Evolutionary conservation across 2,329 filamentous ascomycete species (phyloP).

Genomic region (Stachybotrys echinatus): DNA sequence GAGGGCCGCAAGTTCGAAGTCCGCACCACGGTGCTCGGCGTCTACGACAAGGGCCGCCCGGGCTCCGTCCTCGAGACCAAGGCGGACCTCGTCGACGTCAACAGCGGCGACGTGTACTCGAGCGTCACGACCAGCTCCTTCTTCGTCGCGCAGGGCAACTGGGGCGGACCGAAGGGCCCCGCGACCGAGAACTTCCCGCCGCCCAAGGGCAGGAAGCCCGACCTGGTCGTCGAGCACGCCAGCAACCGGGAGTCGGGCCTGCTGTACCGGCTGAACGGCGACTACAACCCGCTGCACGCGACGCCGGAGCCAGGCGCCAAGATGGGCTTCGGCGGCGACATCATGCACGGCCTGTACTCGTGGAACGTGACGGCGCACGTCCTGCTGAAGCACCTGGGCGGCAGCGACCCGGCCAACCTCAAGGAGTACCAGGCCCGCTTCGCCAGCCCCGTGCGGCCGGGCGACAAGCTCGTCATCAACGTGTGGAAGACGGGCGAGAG

Average conservation of each 20-base stretch:
- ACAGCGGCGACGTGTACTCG: slow-evolving; percentile 64
- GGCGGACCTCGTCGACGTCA: slow-evolving; percentile 67
- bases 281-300: slow-evolving; percentile 91
- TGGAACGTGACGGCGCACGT: slow-evolving; percentile 78
- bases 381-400: slow-evolving; percentile 68
- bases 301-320: slow-evolving; percentile 77
- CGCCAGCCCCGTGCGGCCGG: slow-evolving; percentile 76
- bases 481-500: slow-evolving; percentile 72
- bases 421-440: slow-evolving; percentile 88
- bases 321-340: slow-evolving; percentile 87
- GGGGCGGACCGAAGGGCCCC: slow-evolving; percentile 88
- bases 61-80: slow-evolving; percentile 79
- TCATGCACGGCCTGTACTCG: slow-evolving; percentile 84
- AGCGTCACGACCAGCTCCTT: slow-evolving; percentile 67
- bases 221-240: slow-evolving; percentile 64
- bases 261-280: slow-evolving; percentile 81
- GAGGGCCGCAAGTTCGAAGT: slow-evolving; percentile 70
- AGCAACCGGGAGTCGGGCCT: slow-evolving; percentile 68
- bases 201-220: slow-evolving; percentile 68
- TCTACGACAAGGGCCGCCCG: slow-evolving; percentile 85
- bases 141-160: slow-evolving; percentile 73
- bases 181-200: slow-evolving; percentile 74
- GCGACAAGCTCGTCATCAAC: slow-evolving; percentile 74
- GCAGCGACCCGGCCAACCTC: slow-evolving; percentile 72
- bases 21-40: slow-evolving; percentile 71